These are phyloP conservation scores for Daldinia vernicosa DNA, from an alignment of 495 filamentous ascomycete species.

Conservation along the genomic window DNA sequence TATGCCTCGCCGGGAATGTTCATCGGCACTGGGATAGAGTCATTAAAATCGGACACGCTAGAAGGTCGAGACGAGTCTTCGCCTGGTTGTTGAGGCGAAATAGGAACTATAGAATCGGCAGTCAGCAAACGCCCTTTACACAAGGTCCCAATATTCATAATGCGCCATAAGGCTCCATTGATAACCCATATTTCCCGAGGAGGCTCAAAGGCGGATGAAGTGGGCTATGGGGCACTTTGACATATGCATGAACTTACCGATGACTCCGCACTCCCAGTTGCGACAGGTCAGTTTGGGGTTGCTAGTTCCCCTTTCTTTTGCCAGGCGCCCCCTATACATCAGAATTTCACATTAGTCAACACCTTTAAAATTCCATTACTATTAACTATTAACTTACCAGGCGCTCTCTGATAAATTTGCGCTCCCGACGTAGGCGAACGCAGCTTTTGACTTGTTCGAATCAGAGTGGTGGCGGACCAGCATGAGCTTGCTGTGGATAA, in stretches of 20 bases:
- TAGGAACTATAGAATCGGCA: conserved; percentile 14
- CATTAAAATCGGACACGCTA: conserved; percentile 64
- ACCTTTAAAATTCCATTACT: conserved; percentile 16
- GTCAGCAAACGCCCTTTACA: conserved; percentile 13
- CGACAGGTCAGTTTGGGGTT: conserved; percentile 79
- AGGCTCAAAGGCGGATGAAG: conserved; percentile 3
- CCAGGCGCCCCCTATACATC: conserved; percentile 70
- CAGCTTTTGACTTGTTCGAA: conserved; percentile 17
- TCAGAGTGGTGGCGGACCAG: conserved; percentile 65
- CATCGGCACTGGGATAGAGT: conserved; percentile 76
- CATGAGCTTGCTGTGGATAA: conserved; percentile 92
- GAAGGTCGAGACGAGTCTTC: conserved; percentile 7
- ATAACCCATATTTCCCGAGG: neutral
- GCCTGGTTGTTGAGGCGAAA: conserved; percentile 11
- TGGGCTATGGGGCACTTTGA: conserved; percentile 30
- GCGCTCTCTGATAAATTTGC: conserved; percentile 93
- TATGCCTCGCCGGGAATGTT: conserved; percentile 45
- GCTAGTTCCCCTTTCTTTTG: conserved; percentile 70
- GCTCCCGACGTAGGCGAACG: conserved; percentile 91
- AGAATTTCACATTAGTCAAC: conserved; percentile 13
- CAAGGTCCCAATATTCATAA: neutral
- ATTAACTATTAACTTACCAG: conserved; percentile 67
- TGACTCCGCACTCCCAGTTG: conserved; percentile 97
- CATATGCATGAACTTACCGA: conserved; percentile 50
- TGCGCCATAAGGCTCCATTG: neutral